Percentiles rank a stretch among this genome's conserved stretches.
phyloP scores from a whole-genome alignment of 805 yeast genomes.

The Tetrapisispora fleetii region DNA sequence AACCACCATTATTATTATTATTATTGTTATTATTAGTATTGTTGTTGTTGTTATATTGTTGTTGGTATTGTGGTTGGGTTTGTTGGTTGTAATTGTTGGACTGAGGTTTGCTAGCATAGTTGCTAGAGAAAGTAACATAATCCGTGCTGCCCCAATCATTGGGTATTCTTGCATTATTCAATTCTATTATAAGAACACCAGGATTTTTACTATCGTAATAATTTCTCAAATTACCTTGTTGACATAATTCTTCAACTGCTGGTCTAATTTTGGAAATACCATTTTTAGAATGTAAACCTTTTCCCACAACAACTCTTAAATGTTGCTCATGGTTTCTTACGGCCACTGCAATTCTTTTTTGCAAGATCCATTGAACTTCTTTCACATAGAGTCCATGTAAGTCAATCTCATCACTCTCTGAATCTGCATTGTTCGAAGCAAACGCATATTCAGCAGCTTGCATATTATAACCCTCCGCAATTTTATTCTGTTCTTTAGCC shows the following conservation, averaged over 20 bases:
- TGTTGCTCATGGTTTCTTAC: slow-evolving; percentile 46
- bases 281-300: slow-evolving; percentile 73
- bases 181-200: slow-evolving; percentile 71
- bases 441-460: slow-evolving; percentile 89
- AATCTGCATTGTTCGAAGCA: slow-evolving; percentile 77
- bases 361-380: slow-evolving; percentile 75
- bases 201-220: slow-evolving; percentile 60
- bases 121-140: slow-evolving; percentile 1
- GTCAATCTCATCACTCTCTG: slow-evolving; percentile 80
- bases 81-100: slow-evolving; percentile 7
- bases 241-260: slow-evolving; percentile 71
- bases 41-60: slow-evolving; percentile 14
- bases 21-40: slow-evolving; percentile 4
- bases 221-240: slow-evolving; percentile 50
- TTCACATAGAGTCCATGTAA: slow-evolving; percentile 84
- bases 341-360: slow-evolving; percentile 61
- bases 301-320: slow-evolving; percentile 82
- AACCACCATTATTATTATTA: slow-evolving; percentile 11
- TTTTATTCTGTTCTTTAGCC: slow-evolving; percentile 46
- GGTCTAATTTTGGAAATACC: slow-evolving; percentile 86
- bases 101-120: slow-evolving; percentile 1
- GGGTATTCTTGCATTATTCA: slow-evolving; percentile 41
- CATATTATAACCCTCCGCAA: slow-evolving; percentile 61
- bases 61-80: slow-evolving; percentile 21
- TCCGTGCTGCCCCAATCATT: slow-evolving; percentile 22